Percentiles rank a stretch among this genome's conserved stretches.
phyloP scores from a whole-genome alignment of 148 eudicot genomes.

The Amaranthus hypochondriacus region DNA sequence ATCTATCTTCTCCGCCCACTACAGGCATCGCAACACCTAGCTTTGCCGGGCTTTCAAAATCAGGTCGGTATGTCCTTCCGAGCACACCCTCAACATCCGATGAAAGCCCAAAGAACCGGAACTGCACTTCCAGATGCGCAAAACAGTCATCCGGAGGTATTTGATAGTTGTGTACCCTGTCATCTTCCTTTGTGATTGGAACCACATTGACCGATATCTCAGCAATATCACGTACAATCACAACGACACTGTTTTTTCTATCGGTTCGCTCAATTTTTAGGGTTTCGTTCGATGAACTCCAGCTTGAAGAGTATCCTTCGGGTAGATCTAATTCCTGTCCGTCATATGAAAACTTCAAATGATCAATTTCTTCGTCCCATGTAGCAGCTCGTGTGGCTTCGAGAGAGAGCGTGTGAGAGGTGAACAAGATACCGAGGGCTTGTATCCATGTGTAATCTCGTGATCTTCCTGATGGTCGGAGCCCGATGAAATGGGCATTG shows the following conservation, averaged over 20 bases:
- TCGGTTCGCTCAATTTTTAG: conserved; percentile 49
- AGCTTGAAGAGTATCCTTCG: conserved; percentile 37
- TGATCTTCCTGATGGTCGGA: conserved; percentile 43
- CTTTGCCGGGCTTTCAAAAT: conserved; percentile 57
- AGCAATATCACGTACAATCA: conserved; percentile 34
- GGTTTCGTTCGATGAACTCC: conserved; percentile 31
- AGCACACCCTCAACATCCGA: conserved; percentile 53
- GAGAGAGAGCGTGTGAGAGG: conserved; percentile 45
- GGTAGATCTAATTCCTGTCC: conserved; percentile 38
- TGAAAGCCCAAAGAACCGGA: conserved; percentile 44
- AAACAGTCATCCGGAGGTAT: conserved; percentile 56
- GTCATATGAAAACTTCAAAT: conserved; percentile 49
- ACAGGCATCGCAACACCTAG: conserved; percentile 68
- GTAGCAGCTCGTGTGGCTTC: conserved; percentile 47
- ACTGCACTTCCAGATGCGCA: conserved; percentile 62
- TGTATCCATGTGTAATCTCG: conserved; percentile 75
- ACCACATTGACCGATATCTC: conserved; percentile 56
- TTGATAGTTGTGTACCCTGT: conserved; percentile 52
- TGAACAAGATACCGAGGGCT: conserved; percentile 54
- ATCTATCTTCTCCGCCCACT: conserved; percentile 67
- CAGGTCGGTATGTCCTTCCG: conserved; percentile 62
- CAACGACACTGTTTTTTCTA: conserved; percentile 41
- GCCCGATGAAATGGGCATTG: conserved; percentile 66
- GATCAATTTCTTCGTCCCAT: conserved; percentile 53
- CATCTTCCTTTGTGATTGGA: conserved; percentile 59